Percentiles rank a stretch among this genome's conserved stretches.
phyloP scores from a whole-genome alignment of 805 yeast genomes.

The Cyberlindnera mycetangii region DNA sequence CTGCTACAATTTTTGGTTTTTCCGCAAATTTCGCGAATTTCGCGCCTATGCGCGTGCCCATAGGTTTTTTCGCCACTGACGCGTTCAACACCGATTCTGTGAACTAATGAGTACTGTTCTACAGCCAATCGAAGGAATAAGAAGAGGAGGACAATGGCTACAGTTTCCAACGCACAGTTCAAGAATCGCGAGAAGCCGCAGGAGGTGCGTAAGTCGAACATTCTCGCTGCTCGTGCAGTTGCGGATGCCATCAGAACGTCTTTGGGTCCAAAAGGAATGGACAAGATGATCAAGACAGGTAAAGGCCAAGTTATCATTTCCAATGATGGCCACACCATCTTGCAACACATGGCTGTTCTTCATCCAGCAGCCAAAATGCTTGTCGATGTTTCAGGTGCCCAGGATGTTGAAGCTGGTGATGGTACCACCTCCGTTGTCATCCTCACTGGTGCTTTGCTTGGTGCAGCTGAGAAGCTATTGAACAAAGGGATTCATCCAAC shows the following conservation, averaged over 20 bases:
- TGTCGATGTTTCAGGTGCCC: conserved; percentile 97
- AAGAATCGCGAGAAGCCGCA: conserved; percentile 96
- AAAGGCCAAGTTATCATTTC: conserved; percentile 92
- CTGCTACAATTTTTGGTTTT: no score
- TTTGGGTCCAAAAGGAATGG: conserved; percentile 99
- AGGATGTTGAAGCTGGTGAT: conserved; percentile 99
- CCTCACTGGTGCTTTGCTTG: conserved; percentile 87
- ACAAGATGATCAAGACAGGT: conserved; percentile 95
- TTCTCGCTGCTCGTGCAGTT: conserved; percentile 98
- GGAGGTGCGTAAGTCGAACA: conserved; percentile 94
- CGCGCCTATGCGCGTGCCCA: background rate
- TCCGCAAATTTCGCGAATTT: background rate
- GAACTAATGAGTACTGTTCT: no score
- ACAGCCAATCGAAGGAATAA: background rate
- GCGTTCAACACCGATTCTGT: background rate
- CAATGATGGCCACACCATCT: conserved; percentile 96
- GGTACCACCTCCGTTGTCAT: conserved; percentile 98
- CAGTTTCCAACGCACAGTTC: conserved; percentile 74
- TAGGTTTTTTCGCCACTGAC: conserved; percentile 2
- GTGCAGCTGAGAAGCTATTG: conserved; percentile 90
- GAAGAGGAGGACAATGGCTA: background rate
- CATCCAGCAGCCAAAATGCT: conserved; percentile 98
- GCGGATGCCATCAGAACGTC: conserved; percentile 95
- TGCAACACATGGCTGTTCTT: conserved; percentile 95
- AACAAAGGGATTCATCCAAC: conserved; percentile 95